phyloP scores from a whole-genome alignment of 2,329 filamentous ascomycete species.

The Lachnellula occidentalis region DNA sequence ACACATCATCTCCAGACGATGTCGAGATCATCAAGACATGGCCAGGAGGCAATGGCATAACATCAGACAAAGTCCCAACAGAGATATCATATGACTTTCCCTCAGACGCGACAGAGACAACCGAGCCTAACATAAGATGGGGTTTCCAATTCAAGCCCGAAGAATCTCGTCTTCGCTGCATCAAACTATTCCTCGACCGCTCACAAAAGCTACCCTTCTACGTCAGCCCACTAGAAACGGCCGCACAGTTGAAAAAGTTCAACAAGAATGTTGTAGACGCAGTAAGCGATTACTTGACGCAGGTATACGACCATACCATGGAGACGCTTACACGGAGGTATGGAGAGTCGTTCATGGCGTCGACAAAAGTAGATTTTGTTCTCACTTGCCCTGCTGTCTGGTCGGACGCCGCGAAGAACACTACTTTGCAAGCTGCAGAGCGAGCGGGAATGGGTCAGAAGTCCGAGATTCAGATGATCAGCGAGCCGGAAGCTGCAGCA shows the following conservation, averaged over 20 bases:
- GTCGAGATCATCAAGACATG: constrained; percentile 80
- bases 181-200: constrained; percentile 79
- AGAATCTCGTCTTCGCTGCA: constrained; percentile 69
- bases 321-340: constrained; percentile 69
- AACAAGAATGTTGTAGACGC: constrained; percentile 75
- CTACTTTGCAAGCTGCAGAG: constrained; percentile 71
- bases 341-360: constrained; percentile 72
- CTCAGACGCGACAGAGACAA: constrained; percentile 33
- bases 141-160: constrained; percentile 78
- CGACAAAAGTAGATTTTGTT: constrained; percentile 71
- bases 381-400: constrained; percentile 79
- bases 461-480: constrained; percentile 71
- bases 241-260: constrained; percentile 66
- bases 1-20: constrained; percentile 71
- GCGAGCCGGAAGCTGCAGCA: constrained; percentile 73
- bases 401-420: constrained; percentile 82
- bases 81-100: constrained; percentile 59
- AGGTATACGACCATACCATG: constrained; percentile 73
- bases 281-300: constrained; percentile 72
- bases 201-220: constrained; percentile 78
- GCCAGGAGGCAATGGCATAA: constrained; percentile 79
- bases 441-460: constrained; percentile 70
- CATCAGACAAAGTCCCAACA: constrained; percentile 81
- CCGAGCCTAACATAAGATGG: constrained; percentile 59
- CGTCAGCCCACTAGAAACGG: constrained; percentile 71